phyloP scores from a whole-genome alignment of 2,329 filamentous ascomycete species.

The Fusarium zealandicum region DNA sequence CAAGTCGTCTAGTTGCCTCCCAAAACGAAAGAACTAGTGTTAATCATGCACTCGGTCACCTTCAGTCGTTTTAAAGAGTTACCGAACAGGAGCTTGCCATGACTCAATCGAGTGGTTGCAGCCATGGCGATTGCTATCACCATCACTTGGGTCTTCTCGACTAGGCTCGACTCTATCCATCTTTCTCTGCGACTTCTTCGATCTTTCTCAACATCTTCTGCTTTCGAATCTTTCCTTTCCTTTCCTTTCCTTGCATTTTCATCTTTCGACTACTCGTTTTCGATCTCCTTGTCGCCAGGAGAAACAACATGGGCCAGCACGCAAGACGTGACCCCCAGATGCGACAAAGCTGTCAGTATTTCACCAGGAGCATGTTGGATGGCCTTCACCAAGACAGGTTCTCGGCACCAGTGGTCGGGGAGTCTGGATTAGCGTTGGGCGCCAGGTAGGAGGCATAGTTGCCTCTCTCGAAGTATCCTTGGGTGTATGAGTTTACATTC shows the following conservation, averaged over 20 bases:
- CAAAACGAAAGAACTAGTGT: too few relatives aligned
- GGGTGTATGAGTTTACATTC: conserved; percentile 15
- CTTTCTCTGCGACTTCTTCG: neutral
- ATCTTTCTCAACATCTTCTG: neutral
- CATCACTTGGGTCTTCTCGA: conserved; percentile 1
- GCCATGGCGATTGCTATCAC: neutral
- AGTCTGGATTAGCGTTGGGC: conserved; percentile 20
- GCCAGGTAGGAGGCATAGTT: conserved; percentile 2
- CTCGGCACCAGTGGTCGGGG: neutral
- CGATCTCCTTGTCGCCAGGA: neutral
- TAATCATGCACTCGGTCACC: neutral
- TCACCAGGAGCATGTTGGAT: conserved; percentile 4
- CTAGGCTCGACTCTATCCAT: conserved; percentile 5
- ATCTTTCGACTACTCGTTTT: neutral
- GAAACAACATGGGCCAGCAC: neutral
- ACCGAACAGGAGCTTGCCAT: too few relatives aligned
- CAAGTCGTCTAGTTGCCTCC: too few relatives aligned
- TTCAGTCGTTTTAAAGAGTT: neutral
- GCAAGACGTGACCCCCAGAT: conserved; percentile 8
- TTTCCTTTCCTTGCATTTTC: neutral
- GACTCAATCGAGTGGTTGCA: neutral
- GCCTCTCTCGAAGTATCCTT: conserved; percentile 1
- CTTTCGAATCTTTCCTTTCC: too few relatives aligned
- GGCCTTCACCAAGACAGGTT: conserved; percentile 14
- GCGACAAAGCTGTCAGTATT: conserved; percentile 3